A percentile compares a stretch with the other conserved stretches of the same genome.
Evolutionary conservation across 2,329 filamentous ascomycete genomes (phyloP).

Genomic region (Beauveria australis): DNA sequence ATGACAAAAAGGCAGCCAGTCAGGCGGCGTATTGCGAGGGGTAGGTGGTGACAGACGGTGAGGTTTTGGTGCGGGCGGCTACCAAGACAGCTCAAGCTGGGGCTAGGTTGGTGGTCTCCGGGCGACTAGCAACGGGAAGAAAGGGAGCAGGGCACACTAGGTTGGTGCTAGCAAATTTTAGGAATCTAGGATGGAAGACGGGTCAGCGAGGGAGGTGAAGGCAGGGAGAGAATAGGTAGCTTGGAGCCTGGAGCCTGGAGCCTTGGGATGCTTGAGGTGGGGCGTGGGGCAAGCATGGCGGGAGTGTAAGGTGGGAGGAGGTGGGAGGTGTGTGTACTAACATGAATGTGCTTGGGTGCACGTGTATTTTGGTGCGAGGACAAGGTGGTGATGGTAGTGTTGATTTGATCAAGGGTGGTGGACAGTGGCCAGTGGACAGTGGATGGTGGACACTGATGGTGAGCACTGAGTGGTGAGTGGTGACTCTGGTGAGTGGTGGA

Average conservation of each 20-base stretch:
- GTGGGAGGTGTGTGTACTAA: neutral
- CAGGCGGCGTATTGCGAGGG: constrained; percentile 4
- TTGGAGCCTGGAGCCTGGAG: too few species aligned
- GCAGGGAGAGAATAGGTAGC: neutral
- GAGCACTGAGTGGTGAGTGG: neutral
- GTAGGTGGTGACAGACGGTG: constrained; percentile 4
- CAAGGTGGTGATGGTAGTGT: neutral
- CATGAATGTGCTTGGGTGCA: neutral
- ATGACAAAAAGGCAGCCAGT: constrained; percentile 7
- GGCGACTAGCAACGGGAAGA: neutral
- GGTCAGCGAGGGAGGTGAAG: neutral
- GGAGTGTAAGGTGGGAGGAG: neutral
- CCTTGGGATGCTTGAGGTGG: too few species aligned
- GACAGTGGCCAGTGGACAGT: neutral
- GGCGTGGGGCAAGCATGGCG: neutral
- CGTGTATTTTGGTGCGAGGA: neutral
- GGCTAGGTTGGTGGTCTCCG: neutral
- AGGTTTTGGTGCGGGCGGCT: constrained; percentile 5
- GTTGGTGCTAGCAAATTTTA: neutral
- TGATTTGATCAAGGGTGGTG: neutral
- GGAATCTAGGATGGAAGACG: neutral
- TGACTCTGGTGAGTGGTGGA: too few species aligned
- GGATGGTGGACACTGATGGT: neutral
- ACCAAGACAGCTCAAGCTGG: neutral
- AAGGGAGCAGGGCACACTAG: neutral